Evolutionary conservation across 2,329 filamentous ascomycete species (phyloP).

Genomic region (Rugonectria rugulosa): DNA sequence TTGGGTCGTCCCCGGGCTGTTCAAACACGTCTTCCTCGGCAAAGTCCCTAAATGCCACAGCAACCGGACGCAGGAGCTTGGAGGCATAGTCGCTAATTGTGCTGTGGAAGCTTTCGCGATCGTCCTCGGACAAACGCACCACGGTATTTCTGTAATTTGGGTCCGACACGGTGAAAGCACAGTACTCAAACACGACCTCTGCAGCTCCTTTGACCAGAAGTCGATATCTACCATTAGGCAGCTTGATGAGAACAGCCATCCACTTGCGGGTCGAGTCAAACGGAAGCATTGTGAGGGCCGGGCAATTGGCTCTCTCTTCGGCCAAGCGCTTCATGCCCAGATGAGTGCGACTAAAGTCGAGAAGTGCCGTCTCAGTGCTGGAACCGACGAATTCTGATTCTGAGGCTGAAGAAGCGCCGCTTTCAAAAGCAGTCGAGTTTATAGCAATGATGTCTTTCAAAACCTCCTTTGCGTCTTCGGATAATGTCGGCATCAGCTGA

Average conservation of each 20-base stretch:
- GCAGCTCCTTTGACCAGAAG: conserved; percentile 65
- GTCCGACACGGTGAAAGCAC: conserved; percentile 53
- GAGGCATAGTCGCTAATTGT: conserved; percentile 64
- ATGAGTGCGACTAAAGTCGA: conserved; percentile 59
- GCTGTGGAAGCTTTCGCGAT: conserved; percentile 42
- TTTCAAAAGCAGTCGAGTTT: conserved; percentile 64
- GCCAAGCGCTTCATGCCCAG: conserved; percentile 54
- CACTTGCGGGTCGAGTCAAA: conserved; percentile 64
- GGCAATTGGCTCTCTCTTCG: conserved; percentile 55
- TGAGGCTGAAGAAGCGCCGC: conserved; percentile 46
- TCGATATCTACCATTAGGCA: conserved; percentile 55
- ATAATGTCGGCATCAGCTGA: conserved; percentile 42
- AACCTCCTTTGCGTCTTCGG: conserved; percentile 44
- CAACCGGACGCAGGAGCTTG: conserved; percentile 77
- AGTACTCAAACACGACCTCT: conserved; percentile 60
- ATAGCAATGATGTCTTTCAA: conserved; percentile 52
- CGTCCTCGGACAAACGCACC: conserved; percentile 41
- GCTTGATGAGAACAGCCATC: conserved; percentile 62
- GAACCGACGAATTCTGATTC: conserved; percentile 57
- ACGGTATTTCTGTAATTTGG: conserved; percentile 46
- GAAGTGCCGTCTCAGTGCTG: conserved; percentile 62
- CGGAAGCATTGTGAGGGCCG: conserved; percentile 57
- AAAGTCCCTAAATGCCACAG: conserved; percentile 77
- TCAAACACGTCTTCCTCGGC: conserved; percentile 72
- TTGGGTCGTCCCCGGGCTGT: conserved; percentile 46